These are phyloP conservation scores for Lachancea fermentati DNA, from an alignment of 805 yeast genomes.

Conservation along the genomic window DNA sequence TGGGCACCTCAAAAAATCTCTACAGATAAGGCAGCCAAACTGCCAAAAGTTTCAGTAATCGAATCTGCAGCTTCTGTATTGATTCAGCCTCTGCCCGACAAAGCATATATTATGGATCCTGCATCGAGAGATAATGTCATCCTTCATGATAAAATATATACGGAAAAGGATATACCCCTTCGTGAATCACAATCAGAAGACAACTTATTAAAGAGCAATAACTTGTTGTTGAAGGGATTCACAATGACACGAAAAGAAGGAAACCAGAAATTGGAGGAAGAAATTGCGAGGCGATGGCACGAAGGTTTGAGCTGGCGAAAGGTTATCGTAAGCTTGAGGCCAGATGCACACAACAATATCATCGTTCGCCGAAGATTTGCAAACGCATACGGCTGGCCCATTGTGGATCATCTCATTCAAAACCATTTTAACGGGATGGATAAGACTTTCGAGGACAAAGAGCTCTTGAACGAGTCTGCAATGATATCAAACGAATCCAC, in stretches of 20 bases:
- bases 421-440: constrained; percentile 45
- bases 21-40: constrained; percentile 17
- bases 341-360: constrained; percentile 76
- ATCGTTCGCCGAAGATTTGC: constrained; percentile 65
- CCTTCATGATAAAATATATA: constrained; percentile 63
- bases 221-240: constrained; percentile 33
- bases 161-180: constrained; percentile 44
- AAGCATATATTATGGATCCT: constrained; percentile 59
- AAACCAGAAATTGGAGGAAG: constrained; percentile 44
- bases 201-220: constrained; percentile 16
- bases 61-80: constrained; percentile 64
- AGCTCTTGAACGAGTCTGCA: constrained; percentile 1
- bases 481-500: constrained; percentile 18
- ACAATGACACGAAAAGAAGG: constrained; percentile 23
- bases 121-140: constrained; percentile 50
- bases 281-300: constrained; percentile 66
- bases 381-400: constrained; percentile 83
- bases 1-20: constrained; percentile 36
- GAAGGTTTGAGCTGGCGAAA: constrained; percentile 66
- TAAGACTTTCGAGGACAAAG: constrained; percentile 2
- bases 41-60: constrained; percentile 64
- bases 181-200: constrained; percentile 10
- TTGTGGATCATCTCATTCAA: constrained; percentile 60
- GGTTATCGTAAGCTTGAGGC: constrained; percentile 57
- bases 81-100: constrained; percentile 65